Evolutionary conservation across 495 filamentous ascomycete species (phyloP).

Genomic region (Rusavskia elegans): DNA sequence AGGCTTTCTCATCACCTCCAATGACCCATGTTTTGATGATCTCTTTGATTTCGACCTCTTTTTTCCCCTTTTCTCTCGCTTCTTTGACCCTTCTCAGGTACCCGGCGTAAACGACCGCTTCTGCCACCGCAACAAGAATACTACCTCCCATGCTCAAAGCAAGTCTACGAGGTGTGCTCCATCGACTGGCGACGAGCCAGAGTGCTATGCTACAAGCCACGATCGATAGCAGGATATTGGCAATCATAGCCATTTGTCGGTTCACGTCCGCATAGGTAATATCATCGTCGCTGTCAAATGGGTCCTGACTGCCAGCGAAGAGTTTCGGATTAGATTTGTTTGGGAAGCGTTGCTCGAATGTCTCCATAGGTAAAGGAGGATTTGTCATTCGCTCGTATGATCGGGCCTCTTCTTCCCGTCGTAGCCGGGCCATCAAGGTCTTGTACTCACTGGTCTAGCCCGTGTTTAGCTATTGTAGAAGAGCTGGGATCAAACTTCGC

Average conservation of each 20-base stretch:
- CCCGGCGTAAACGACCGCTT: slow-evolving; percentile 74
- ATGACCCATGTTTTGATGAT: slow-evolving; percentile 58
- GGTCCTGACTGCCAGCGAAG: slow-evolving; percentile 26
- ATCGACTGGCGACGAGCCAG: slow-evolving; percentile 55
- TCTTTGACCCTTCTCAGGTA: slow-evolving; percentile 66
- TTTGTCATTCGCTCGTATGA: slow-evolving; percentile 64
- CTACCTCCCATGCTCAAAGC: slow-evolving; percentile 55
- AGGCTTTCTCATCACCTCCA: slow-evolving; percentile 22
- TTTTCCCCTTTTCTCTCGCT: slow-evolving; percentile 50
- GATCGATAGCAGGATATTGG: slow-evolving; percentile 60
- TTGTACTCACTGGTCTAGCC: slow-evolving; percentile 71
- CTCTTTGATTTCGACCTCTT: slow-evolving; percentile 52
- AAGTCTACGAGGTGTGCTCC: slow-evolving; percentile 52
- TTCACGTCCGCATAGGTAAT: slow-evolving; percentile 55
- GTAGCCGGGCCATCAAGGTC: slow-evolving; percentile 72
- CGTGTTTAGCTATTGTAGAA: neutral
- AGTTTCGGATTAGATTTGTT: slow-evolving; percentile 22
- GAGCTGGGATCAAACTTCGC: neutral
- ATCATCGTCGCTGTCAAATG: slow-evolving; percentile 35
- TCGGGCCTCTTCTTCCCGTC: slow-evolving; percentile 59
- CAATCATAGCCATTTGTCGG: slow-evolving; percentile 54
- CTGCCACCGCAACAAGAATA: slow-evolving; percentile 61
- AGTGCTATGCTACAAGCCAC: slow-evolving; percentile 53
- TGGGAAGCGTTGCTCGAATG: slow-evolving; percentile 43
- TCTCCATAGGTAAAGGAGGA: slow-evolving; percentile 35